phyloP scores from a whole-genome alignment of 768 basidiomycete genomes.

The Lactifluus echinatus region DNA sequence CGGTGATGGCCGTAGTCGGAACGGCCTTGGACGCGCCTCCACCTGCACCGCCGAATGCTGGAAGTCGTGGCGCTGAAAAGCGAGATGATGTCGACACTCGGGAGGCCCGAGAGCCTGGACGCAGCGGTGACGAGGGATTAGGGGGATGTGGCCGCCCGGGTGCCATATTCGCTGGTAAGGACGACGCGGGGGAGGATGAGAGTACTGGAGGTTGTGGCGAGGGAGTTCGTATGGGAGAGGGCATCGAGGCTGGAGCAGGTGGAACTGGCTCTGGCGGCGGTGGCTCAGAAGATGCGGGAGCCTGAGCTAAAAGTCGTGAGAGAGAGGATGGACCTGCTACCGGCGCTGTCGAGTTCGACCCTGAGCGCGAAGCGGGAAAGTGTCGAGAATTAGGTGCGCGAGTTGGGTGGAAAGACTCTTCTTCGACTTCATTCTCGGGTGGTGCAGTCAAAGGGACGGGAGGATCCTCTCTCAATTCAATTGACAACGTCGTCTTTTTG shows the following conservation, averaged over 20 bases:
- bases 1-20: conserved; percentile 37
- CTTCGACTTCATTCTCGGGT: conserved; percentile 63
- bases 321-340: conserved; percentile 69
- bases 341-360: conserved; percentile 64
- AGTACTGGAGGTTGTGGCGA: conserved; percentile 22
- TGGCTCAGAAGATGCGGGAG: conserved; percentile 35
- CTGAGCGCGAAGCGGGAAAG: conserved; percentile 47
- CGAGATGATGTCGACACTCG: conserved; percentile 59
- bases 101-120: conserved; percentile 67
- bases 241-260: not conserved
- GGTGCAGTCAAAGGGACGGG: conserved; percentile 49
- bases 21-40: conserved; percentile 62
- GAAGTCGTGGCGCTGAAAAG: conserved; percentile 57
- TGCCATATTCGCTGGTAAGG: not conserved
- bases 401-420: conserved; percentile 59
- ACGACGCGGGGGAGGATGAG: not conserved
- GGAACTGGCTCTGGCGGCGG: conserved; percentile 21
- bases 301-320: conserved; percentile 72
- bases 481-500: conserved; percentile 36
- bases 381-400: conserved; percentile 60
- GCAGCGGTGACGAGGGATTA: conserved; percentile 35
- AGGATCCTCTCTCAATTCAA: conserved; percentile 33
- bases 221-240: conserved; percentile 24
- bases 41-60: conserved; percentile 47
- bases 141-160: conserved; percentile 4